Percentiles rank a stretch among this genome's conserved stretches.
These are phyloP conservation scores for Citrullus amarus DNA, from an alignment of 306 rosid species.

Conservation along the genomic window DNA sequence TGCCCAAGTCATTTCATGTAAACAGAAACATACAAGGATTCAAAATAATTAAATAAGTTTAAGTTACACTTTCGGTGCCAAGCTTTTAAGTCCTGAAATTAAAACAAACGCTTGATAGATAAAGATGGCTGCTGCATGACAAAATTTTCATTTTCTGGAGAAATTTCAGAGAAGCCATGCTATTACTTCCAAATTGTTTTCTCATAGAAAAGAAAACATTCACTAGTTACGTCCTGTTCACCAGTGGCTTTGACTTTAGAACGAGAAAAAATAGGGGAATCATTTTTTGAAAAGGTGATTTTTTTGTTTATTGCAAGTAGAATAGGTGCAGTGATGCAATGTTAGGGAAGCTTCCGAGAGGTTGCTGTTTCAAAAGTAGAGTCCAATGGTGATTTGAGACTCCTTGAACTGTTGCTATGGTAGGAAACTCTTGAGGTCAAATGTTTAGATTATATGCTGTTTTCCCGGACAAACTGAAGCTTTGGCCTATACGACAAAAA, in stretches of 20 bases:
- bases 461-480: neutral
- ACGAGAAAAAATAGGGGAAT: neutral
- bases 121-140: neutral
- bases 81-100: neutral
- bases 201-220: neutral
- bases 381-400: neutral
- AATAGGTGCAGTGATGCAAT: neutral
- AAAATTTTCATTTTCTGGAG: neutral
- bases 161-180: neutral
- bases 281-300: neutral
- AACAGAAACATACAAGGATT: neutral
- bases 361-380: neutral
- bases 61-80: neutral
- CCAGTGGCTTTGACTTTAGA: neutral
- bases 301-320: neutral
- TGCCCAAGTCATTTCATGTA: neutral
- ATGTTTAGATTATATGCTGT: neutral
- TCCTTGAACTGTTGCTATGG: neutral
- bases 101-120: neutral
- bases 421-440: neutral
- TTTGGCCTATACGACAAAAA: neutral
- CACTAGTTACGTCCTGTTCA: neutral
- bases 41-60: neutral
- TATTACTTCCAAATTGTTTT: neutral
- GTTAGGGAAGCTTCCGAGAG: neutral